Base-by-base conservation (phyloP, 2,329 filamentous ascomycete genomes). In the Calonectria pteridis region DNA sequence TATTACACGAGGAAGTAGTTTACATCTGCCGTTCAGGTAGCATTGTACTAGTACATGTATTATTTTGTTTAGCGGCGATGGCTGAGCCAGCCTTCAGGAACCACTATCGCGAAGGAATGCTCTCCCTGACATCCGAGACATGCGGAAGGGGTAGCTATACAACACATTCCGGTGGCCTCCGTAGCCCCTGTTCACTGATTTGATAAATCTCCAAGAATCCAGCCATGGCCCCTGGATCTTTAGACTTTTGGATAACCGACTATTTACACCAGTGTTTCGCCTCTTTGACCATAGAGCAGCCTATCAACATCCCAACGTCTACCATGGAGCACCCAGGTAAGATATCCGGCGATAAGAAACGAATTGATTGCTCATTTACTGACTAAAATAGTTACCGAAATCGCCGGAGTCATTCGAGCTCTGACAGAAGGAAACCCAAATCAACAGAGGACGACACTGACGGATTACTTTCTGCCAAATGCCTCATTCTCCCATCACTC, bases 401-500 rank as follows among this genome's bases (percentile, higher is more conserved):
- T 96, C 77, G 81, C 87, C 28, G 82, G 84, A 14, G 87, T 98
- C 67, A 94, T 98, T 83, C 89, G 89, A 72, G 86, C 89, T 43
- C 89, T 98, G 72, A 93, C 91, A 50, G 91, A 93, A 81, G 92
- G 93, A 58, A 88, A 89, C 0, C 92, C 93, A 0, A 87, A 89
- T 1, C 85, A 93, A 40, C 95, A 97, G 83, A 85, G 88, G 69
- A 85, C 88, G 4, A 87, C 93, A 0, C 86, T 98, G 29, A 88
- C 94, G 71, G 87, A 86, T n/a, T 96, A 94, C 85, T 98, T 96
- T 84, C 91, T 93, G 0, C 89, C 89, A 13, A 87, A 93, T 79
- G 94, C 94, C 11, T 89, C 91, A 35, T 97, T 98, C 81, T 89
- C 90, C 4, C 95, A 98, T 77, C 95, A 46, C 95, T 0, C 93